Percentiles rank a stretch among this genome's conserved stretches.
These are phyloP conservation scores for Trametes cingulata DNA, from an alignment of 768 basidiomycete genomes.

Conservation along the genomic window DNA sequence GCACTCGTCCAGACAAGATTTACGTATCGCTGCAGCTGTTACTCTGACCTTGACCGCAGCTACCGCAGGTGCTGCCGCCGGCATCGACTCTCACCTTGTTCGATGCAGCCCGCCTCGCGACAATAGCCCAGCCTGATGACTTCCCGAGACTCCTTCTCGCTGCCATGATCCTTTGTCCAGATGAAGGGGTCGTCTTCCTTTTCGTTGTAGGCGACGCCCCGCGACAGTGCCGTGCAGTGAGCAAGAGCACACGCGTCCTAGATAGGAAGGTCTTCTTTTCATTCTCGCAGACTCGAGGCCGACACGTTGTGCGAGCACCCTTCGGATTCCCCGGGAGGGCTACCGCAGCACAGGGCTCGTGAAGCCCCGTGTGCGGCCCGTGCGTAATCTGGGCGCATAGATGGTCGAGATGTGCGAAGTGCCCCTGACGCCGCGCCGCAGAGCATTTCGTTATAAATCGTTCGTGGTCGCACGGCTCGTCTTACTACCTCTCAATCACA, in stretches of 20 bases:
- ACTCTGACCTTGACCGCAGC: too few species aligned
- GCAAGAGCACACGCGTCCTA: background rate
- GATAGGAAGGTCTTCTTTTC: background rate
- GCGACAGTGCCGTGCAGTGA: too few species aligned
- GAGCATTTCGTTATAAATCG: background rate
- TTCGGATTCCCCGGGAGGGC: background rate
- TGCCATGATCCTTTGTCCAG: too few species aligned
- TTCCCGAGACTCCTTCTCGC: too few species aligned
- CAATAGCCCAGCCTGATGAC: too few species aligned
- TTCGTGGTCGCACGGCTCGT: background rate
- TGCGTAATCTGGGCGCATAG: background rate
- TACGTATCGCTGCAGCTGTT: too few species aligned
- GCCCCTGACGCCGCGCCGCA: background rate
- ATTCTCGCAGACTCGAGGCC: constrained; percentile 4
- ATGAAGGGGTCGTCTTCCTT: too few species aligned
- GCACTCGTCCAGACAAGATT: too few species aligned
- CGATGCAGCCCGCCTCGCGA: too few species aligned
- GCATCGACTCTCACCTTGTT: too few species aligned
- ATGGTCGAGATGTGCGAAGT: background rate
- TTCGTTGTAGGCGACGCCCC: too few species aligned
- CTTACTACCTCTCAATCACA: constrained; percentile 19
- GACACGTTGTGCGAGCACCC: background rate
- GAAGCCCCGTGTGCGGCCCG: background rate
- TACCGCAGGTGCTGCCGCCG: too few species aligned
- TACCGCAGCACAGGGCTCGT: constrained; percentile 13